Base-by-base conservation (phyloP, 306 rosid genomes). In the Abrus pulchellus region DNA sequence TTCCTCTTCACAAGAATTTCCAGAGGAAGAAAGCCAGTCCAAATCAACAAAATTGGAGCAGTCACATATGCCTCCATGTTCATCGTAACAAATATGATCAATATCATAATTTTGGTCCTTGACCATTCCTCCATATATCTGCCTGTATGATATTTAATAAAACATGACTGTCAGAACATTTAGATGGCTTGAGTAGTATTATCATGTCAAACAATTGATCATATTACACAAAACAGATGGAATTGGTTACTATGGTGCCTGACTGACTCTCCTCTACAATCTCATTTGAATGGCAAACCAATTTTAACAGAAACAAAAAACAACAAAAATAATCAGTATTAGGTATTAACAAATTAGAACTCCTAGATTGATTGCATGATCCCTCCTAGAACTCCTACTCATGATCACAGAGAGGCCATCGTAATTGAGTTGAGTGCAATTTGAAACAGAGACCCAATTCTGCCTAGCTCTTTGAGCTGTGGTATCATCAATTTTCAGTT, bases 1-100 rank as follows among this genome's bases (percentile, higher is more conserved):
- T 63, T 93, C 99, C 72, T 93, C 97, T 90, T 95, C 98, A 85
- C 92, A 88, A 47, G 99, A 93, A 87, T 90, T 93, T 85, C 86
- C 98, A 13, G 98, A 92, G 10, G 99, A 87, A 72, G 99, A 93
- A 80, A 92, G 86, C 94, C 97, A 92, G 54, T 88, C 97, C 40
- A 76, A 76, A 76, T 96, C 93, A 69, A 89, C 83, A 80, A 92
- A 86, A 86, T 89, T 86, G 38, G 98, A 89, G 87, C 94, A 90
- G 85, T 88, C 90, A 59, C 87, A 85, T 20, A 89, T 85, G 76
- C 88, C 92, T 41, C 93, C 93, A 77, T 85, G 92, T 57, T 89
- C 93, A 79, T 87, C 97, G 80, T 85, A 84, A 87, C 86, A 88
- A 68, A 88, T 66, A 43, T 81, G 88, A 85, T 85, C 90, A 68